Percentiles rank a stretch among this genome's conserved stretches.
phyloP scores from a whole-genome alignment of 345 rosid genomes.

The Eucalyptus pumila region DNA sequence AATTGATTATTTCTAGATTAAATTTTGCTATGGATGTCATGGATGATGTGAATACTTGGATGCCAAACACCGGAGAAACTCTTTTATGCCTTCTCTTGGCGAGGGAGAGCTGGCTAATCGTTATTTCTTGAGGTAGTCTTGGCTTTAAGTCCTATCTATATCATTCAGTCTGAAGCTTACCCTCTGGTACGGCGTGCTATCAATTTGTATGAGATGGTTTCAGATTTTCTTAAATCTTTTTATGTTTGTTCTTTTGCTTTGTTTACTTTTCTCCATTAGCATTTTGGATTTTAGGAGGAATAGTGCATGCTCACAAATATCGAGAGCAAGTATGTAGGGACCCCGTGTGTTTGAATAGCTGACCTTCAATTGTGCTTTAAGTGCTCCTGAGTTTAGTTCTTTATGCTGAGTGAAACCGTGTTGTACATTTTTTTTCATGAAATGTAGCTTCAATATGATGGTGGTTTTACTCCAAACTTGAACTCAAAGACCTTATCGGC shows the following conservation, averaged over 20 bases:
- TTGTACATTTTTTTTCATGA: slow-evolving; percentile 2
- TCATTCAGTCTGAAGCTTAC: not conserved
- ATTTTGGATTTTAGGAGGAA: not conserved
- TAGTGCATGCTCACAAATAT: not conserved
- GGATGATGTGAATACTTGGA: not conserved
- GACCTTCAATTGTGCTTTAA: not conserved
- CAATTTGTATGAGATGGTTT: not conserved
- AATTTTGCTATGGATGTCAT: not conserved
- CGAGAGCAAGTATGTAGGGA: not conserved
- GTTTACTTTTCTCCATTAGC: not conserved
- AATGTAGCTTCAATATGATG: slow-evolving; percentile 88
- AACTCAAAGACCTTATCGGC: slow-evolving; percentile 56
- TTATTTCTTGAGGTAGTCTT: not conserved
- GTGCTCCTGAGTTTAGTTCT: not conserved
- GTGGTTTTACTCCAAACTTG: slow-evolving; percentile 58
- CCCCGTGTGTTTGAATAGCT: not conserved
- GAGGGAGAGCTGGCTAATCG: slow-evolving; percentile 6
- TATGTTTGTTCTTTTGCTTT: not conserved
- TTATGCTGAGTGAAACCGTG: not conserved
- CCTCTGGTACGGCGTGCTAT: not conserved
- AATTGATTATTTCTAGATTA: not conserved
- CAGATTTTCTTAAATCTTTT: not conserved
- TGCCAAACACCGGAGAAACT: slow-evolving; percentile 1
- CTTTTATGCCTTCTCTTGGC: slow-evolving; percentile 15
- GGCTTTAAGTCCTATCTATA: not conserved